Percentiles rank a stretch among this genome's conserved stretches.
These are phyloP conservation scores for Xylariales sp. DNA, from an alignment of 2,329 filamentous ascomycete species.

Conservation along the genomic window DNA sequence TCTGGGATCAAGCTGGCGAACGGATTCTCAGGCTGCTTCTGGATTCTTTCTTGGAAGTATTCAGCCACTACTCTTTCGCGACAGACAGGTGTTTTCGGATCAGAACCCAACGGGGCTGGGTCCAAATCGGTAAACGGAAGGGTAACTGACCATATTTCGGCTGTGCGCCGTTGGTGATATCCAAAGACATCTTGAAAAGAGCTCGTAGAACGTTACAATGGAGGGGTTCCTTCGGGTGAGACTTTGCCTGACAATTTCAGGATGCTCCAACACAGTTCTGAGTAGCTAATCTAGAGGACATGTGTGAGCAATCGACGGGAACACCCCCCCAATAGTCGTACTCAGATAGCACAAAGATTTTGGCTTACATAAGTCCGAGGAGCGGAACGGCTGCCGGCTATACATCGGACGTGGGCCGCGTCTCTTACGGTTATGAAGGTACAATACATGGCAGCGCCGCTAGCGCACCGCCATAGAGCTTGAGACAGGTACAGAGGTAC, in stretches of 20 bases:
- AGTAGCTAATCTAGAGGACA: not conserved
- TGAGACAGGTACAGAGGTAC: not conserved
- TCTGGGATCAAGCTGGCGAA: conserved; percentile 83
- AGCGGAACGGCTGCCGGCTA: conserved; percentile 11
- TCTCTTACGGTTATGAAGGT: conserved; percentile 7
- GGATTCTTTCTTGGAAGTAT: conserved; percentile 62
- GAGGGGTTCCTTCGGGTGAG: too few species aligned
- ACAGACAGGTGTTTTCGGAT: not conserved
- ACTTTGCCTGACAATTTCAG: too few species aligned
- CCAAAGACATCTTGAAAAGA: conserved; percentile 20
- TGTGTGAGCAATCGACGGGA: conserved; percentile 2
- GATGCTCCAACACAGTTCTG: too few species aligned
- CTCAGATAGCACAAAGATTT: too few species aligned
- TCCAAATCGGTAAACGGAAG: conserved; percentile 5
- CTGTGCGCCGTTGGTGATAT: conserved; percentile 12
- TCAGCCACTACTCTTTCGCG: conserved; percentile 48
- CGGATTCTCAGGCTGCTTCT: conserved; percentile 82
- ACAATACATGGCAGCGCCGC: not conserved
- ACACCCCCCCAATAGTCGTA: too few species aligned
- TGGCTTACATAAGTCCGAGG: conserved; percentile 18
- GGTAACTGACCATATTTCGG: conserved; percentile 28
- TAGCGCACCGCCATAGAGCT: too few species aligned
- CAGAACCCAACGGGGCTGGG: too few species aligned
- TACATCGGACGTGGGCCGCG: conserved; percentile 6
- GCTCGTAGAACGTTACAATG: too few species aligned